A percentile compares a stretch with the other conserved stretches of the same genome.
Conservation (phyloP, 805 yeast species). For the Sporopachydermia lactativora region DNA sequence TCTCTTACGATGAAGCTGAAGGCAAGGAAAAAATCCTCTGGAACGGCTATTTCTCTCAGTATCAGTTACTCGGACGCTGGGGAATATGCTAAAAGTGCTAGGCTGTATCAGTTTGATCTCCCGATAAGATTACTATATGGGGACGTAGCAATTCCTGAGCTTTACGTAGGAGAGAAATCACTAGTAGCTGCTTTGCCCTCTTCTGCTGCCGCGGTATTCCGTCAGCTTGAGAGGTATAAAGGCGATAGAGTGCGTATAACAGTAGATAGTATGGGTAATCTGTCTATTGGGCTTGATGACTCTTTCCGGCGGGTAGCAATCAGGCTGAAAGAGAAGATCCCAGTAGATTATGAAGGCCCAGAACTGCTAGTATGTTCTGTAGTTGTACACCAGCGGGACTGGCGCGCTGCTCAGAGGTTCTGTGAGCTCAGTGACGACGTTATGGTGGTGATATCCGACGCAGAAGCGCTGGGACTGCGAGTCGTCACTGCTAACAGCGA, state of each 20-base stretch:
- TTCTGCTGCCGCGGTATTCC: not conserved
- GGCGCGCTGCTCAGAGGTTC: slow-evolving; percentile 52
- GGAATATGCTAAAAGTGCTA: not conserved
- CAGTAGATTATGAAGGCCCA: slow-evolving; percentile 17
- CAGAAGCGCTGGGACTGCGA: slow-evolving; percentile 44
- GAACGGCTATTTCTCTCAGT: not conserved
- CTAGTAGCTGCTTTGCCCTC: not conserved
- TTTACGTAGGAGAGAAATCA: not conserved
- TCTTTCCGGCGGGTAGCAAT: not conserved
- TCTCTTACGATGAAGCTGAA: not conserved
- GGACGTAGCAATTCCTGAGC: not conserved
- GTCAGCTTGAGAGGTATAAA: not conserved
- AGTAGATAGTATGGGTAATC: not conserved
- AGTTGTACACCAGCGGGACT: slow-evolving; percentile 42
- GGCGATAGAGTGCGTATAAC: not conserved
- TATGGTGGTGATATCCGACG: slow-evolving; percentile 41
- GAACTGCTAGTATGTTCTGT: slow-evolving; percentile 21
- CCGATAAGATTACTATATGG: not conserved
- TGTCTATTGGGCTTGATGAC: slow-evolving; percentile 1
- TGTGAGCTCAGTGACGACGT: slow-evolving; percentile 49
- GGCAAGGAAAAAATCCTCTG: not conserved
- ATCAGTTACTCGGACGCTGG: not conserved
- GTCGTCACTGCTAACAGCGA: slow-evolving; percentile 54
- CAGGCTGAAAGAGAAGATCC: slow-evolving; percentile 4
- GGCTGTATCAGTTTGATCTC: not conserved